Base-by-base conservation (phyloP, 768 basidiomycete species). In the Neoboletus brunneissimus region DNA sequence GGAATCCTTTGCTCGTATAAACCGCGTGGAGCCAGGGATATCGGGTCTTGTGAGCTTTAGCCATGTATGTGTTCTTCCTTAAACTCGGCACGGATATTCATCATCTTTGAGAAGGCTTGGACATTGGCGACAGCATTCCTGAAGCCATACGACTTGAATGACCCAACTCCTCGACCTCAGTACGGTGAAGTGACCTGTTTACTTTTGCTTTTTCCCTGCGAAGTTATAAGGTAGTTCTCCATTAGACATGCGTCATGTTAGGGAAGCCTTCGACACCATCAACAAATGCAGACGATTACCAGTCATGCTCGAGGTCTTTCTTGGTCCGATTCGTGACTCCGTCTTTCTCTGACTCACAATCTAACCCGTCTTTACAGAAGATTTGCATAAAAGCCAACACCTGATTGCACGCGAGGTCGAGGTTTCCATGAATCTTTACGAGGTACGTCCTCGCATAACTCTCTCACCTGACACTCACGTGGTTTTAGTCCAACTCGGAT, bases 271-370 rank as follows among this genome's bases (percentile, higher is more conserved):
- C 59, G 81, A 79, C 37, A 60, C 80, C 8, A 74, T 91, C 34
- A 82, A 80, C 56, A 78, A 79, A 58, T 79, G 80, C 49, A 79
- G 82, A 59, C 80, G 83, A 70, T 69, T 90, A 18, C 81, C 85
- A 11, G 79, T 81, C 48, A 73, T 90, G 55, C 70, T 90, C 23
- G 89, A 92, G 64, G 80, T 79, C 12, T 91, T 88, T 65, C 78
- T 91, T 27, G 86, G 89, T 89, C 51, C 51, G 83, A 55, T 51
- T 44, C 5, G 38, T 41, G 8, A 13, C 23, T 34, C 23, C 20
- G 12, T 52, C 20, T 37, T 48, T 31, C 12, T 27, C 23, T 49
- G 31, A 12, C 29, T 41, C 41, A 4, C 23, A 35, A 32, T 43
- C 50, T 56, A 27, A 55, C 13, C 16, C 4, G 8, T 27, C 9